phyloP scores from a whole-genome alignment of 148 eudicot genomes.

The Camellia lanceoleosa region DNA sequence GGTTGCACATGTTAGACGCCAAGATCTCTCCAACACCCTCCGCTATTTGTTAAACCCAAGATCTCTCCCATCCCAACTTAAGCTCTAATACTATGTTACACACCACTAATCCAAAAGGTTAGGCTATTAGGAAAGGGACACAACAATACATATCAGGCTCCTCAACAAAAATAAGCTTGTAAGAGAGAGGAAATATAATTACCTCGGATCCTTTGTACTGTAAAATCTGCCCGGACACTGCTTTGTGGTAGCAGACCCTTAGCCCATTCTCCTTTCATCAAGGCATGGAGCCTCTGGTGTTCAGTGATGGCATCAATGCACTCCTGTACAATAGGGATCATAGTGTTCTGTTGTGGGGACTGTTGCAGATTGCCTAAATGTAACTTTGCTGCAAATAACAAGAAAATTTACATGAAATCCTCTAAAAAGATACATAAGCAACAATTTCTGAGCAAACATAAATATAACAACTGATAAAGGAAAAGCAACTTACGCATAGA shows the following conservation, averaged over 20 bases:
- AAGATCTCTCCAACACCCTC: too few relatives aligned
- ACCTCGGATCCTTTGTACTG: conserved; percentile 82
- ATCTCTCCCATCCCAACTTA: too few relatives aligned
- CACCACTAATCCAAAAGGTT: too few relatives aligned
- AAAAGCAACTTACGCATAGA: conserved; percentile 43
- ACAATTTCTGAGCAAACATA: conserved; percentile 4
- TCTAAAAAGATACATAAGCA: not conserved
- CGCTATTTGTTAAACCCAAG: too few relatives aligned
- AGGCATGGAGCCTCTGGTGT: conserved; percentile 78
- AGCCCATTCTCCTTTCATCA: conserved; percentile 90
- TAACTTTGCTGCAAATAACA: conserved; percentile 43
- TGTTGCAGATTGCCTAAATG: conserved; percentile 55
- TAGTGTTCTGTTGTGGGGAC: conserved; percentile 50
- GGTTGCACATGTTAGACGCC: too few relatives aligned
- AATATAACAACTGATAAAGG: not conserved
- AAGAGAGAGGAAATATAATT: conserved; percentile 16
- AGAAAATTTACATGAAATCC: conserved; percentile 1
- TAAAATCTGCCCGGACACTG: conserved; percentile 79
- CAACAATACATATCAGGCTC: too few relatives aligned
- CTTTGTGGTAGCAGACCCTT: conserved; percentile 92
- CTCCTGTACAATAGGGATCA: conserved; percentile 60
- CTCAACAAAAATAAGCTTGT: not conserved
- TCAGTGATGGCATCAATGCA: conserved; percentile 86
- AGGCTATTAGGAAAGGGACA: too few relatives aligned
- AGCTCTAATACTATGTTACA: too few relatives aligned